A percentile compares a stretch with the other conserved stretches of the same genome.
Evolutionary conservation across 805 yeast genomes (phyloP).

Genomic region (Candida ascalaphidarum): DNA sequence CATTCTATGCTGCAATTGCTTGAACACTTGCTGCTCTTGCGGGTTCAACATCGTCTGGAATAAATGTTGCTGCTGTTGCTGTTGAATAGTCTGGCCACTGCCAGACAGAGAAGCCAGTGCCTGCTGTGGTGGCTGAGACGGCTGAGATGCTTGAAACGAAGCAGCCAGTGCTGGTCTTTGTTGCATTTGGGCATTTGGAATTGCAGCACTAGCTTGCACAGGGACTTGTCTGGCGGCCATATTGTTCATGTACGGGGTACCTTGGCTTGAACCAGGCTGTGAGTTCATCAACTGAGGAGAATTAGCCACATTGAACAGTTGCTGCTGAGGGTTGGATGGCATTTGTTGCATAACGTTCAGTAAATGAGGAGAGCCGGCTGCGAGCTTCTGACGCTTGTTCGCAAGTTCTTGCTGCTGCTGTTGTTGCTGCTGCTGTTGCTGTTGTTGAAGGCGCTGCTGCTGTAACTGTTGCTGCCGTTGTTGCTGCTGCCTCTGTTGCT

Average conservation of each 20-base stretch:
- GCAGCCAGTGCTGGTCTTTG: not conserved
- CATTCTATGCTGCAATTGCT: constrained; percentile 31
- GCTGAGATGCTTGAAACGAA: constrained; percentile 1
- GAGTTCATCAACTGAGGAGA: constrained; percentile 7
- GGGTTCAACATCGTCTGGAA: constrained; percentile 32
- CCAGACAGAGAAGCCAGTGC: constrained; percentile 7
- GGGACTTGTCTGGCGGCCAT: constrained; percentile 2
- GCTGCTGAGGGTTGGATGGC: no score
- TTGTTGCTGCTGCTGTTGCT: constrained; percentile 5
- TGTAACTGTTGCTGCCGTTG: constrained; percentile 6
- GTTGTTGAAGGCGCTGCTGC: constrained; percentile 6
- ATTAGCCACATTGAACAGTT: not conserved
- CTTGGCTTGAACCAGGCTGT: constrained; percentile 5
- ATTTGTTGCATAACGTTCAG: no score
- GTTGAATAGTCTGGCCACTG: constrained; percentile 15
- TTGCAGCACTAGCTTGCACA: constrained; percentile 5
- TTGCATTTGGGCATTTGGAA: constrained; percentile 3
- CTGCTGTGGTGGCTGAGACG: constrained; percentile 2
- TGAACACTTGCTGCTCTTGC: constrained; percentile 33
- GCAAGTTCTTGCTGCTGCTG: constrained; percentile 5
- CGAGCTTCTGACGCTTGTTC: constrained; percentile 3
- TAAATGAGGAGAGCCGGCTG: not conserved
- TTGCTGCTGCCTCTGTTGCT: constrained; percentile 3
- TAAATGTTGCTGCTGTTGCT: constrained; percentile 38
- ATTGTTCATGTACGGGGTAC: constrained; percentile 7